A percentile compares a stretch with the other conserved stretches of the same genome.
phyloP scores from a whole-genome alignment of 139 green algal genomes.

The Chlorella sp. region DNA sequence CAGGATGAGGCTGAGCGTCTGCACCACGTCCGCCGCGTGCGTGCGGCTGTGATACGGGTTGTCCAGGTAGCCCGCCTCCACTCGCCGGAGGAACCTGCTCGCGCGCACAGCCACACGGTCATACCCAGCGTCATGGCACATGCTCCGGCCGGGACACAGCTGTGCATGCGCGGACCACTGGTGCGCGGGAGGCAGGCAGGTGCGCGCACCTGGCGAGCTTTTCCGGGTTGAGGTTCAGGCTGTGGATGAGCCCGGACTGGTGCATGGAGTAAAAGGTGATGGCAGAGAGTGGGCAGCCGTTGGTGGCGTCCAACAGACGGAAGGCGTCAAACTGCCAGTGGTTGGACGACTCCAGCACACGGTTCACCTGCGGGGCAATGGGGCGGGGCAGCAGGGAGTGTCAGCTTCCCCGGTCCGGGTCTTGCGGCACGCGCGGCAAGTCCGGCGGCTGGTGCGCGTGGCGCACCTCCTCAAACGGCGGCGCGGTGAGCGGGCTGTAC shows the following conservation, averaged over 20 bases:
- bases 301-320: conserved; percentile 23
- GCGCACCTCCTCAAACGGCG: neutral
- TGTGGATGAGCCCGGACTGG: conserved; percentile 28
- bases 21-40: conserved; percentile 38
- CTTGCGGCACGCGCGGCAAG: too few relatives aligned
- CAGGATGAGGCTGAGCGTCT: conserved; percentile 43
- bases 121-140: too few relatives aligned
- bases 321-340: conserved; percentile 45
- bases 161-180: too few relatives aligned
- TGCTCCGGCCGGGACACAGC: too few relatives aligned
- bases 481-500: neutral
- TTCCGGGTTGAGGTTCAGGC: conserved; percentile 31
- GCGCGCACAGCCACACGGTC: too few relatives aligned
- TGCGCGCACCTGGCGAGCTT: conserved; percentile 25
- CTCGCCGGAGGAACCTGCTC: conserved; percentile 19
- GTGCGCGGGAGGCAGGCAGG: too few relatives aligned
- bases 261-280: conserved; percentile 47
- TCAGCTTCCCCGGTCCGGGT: too few relatives aligned
- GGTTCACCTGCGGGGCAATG: conserved; percentile 24
- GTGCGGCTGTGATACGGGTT: conserved; percentile 46
- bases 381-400: too few relatives aligned
- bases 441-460: too few relatives aligned
- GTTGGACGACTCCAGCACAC: conserved; percentile 17
- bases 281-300: conserved; percentile 35
- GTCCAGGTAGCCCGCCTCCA: conserved; percentile 34